These are phyloP conservation scores for Akanthomyces muscarius DNA, from an alignment of 2,329 filamentous ascomycete species.

Conservation along the genomic window DNA sequence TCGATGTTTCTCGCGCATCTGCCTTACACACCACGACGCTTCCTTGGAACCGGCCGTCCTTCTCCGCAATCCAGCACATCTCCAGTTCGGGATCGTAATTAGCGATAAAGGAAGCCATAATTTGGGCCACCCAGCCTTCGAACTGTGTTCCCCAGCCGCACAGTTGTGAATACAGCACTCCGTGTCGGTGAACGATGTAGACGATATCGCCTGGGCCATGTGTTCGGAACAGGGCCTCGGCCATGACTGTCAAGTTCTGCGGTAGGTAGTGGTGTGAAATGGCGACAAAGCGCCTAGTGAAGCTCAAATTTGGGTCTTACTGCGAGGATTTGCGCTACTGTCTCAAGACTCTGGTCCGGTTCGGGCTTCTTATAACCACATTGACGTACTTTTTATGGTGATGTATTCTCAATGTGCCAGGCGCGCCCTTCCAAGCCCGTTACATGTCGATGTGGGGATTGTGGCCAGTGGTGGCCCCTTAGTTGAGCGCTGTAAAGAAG, in stretches of 20 bases:
- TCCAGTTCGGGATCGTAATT: conserved; percentile 24
- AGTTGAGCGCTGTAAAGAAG: background rate
- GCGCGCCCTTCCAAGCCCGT: background rate
- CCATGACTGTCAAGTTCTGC: background rate
- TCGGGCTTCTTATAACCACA: background rate
- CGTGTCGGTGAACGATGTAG: conserved; percentile 26
- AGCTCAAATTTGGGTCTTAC: too few species aligned
- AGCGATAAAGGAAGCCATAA: conserved; percentile 25
- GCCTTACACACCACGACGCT: conserved; percentile 25
- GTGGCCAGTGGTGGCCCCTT: background rate
- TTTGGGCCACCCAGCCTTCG: conserved; percentile 24
- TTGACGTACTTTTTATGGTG: background rate
- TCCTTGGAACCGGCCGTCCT: conserved; percentile 23
- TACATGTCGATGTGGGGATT: background rate
- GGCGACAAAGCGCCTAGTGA: too few species aligned
- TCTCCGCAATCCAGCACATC: conserved; percentile 29
- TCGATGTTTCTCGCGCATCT: conserved; percentile 18
- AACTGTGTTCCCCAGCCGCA: conserved; percentile 21
- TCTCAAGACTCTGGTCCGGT: too few species aligned
- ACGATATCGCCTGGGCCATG: conserved; percentile 26
- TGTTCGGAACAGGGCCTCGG: background rate
- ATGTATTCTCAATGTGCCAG: background rate
- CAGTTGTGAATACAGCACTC: conserved; percentile 22
- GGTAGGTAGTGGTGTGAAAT: background rate
- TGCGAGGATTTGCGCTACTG: too few species aligned